Evolutionary conservation across 1,139 yeast genomes (phyloP).

Genomic region (Blastobotrys apis): DNA sequence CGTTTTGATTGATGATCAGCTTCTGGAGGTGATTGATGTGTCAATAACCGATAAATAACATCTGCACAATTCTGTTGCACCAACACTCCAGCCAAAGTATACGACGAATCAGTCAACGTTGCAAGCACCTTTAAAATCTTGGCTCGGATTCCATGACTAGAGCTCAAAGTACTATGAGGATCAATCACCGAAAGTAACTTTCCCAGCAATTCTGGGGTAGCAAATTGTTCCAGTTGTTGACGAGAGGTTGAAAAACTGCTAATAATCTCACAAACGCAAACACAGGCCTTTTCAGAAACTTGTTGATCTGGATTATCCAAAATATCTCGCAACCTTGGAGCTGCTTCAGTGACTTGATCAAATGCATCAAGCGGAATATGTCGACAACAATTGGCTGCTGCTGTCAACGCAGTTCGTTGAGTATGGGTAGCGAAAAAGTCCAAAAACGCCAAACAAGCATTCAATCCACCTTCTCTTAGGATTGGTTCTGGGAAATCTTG

Average conservation of each 20-base stretch:
- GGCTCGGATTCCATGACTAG: constrained; percentile 24
- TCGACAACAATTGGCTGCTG: constrained; percentile 72
- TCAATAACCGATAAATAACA: constrained; percentile 33
- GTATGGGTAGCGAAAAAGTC: constrained; percentile 90
- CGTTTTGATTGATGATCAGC: constrained; percentile 18
- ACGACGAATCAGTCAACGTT: constrained; percentile 43
- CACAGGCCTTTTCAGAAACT: constrained; percentile 68
- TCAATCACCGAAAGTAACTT: constrained; percentile 25
- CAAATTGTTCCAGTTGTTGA: constrained; percentile 46
- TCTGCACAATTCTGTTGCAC: constrained; percentile 31
- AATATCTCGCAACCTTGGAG: constrained; percentile 59
- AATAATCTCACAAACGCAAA: constrained; percentile 60
- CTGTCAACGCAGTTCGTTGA: constrained; percentile 74
- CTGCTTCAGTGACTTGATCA: constrained; percentile 49
- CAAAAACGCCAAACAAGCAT: constrained; percentile 65
- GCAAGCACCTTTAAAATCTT: constrained; percentile 36
- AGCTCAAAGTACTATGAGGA: constrained; percentile 22
- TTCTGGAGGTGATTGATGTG: constrained; percentile 30
- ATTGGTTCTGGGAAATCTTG: constrained; percentile 36
- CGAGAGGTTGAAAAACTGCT: constrained; percentile 49
- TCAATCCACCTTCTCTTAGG: constrained; percentile 52
- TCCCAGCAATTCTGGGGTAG: constrained; percentile 25
- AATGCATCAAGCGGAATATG: constrained; percentile 46
- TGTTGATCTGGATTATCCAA: constrained; percentile 58
- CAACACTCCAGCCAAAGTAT: constrained; percentile 26